These are phyloP conservation scores for Pigoraptor vietnamica DNA, from an alignment of 78 protist species.

Conservation along the genomic window DNA sequence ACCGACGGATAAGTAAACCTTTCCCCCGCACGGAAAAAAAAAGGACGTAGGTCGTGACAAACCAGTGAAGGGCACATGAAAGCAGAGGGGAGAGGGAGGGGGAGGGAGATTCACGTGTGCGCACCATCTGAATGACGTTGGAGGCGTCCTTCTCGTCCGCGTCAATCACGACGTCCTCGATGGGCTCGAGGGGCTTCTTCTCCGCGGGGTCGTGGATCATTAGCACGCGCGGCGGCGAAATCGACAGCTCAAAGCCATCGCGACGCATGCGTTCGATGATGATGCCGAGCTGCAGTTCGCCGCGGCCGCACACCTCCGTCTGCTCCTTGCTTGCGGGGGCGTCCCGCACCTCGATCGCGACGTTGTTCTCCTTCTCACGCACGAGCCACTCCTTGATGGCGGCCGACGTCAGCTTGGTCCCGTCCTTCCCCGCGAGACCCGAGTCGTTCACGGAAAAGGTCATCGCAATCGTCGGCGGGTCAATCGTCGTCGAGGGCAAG, in stretches of 20 bases:
- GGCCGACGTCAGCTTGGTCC: constrained; percentile 45
- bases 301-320: constrained; percentile 76
- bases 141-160: constrained; percentile 60
- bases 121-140: constrained; percentile 50
- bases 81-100: no score
- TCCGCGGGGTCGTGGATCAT: neutral
- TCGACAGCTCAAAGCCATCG: constrained; percentile 77
- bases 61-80: no score
- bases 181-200: constrained; percentile 28
- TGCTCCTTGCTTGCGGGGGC: constrained; percentile 30
- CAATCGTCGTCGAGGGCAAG: constrained; percentile 53
- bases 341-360: constrained; percentile 53
- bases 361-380: constrained; percentile 71
- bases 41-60: no score
- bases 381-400: constrained; percentile 54
- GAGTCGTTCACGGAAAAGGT: constrained; percentile 62
- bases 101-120: no score
- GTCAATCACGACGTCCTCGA: constrained; percentile 64
- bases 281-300: constrained; percentile 86
- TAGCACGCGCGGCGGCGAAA: neutral
- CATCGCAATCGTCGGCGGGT: constrained; percentile 81
- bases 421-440: constrained; percentile 79
- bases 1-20: no score
- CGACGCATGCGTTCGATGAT: constrained; percentile 86
- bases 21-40: no score